phyloP scores from a whole-genome alignment of 1,284 basidiomycete genomes.

The Trichosporon faecale region DNA sequence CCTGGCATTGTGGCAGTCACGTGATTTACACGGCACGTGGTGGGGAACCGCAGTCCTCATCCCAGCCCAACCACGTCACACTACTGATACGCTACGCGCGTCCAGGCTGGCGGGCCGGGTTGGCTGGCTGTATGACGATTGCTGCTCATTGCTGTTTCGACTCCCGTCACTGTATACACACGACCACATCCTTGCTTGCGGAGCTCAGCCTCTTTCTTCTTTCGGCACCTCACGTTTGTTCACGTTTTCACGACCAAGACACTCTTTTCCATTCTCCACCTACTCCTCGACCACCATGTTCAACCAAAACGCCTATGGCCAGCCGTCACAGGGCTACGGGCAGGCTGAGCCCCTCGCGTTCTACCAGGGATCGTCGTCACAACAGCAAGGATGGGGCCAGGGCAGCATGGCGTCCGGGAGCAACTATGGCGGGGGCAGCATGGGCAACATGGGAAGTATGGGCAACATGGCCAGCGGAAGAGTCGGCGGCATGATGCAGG shows the following conservation, averaged over 20 bases:
- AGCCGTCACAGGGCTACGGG: slow-evolving; percentile 13
- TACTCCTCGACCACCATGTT: slow-evolving; percentile 23
- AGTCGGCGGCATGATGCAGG: slow-evolving; percentile 65
- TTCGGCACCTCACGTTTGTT: neutral
- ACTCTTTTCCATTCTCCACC: neutral
- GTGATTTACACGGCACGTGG: neutral
- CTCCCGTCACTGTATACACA: neutral
- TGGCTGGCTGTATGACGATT: slow-evolving; percentile 7
- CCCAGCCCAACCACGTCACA: neutral
- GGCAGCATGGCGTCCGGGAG: slow-evolving; percentile 2
- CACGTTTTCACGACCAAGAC: neutral
- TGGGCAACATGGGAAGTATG: slow-evolving; percentile 21
- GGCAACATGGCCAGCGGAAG: slow-evolving; percentile 40
- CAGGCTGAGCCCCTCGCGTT: slow-evolving; percentile 45
- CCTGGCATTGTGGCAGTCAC: slow-evolving; percentile 5
- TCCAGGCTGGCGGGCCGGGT: neutral
- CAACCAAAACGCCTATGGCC: slow-evolving; percentile 32
- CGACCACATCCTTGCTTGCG: neutral
- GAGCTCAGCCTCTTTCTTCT: neutral
- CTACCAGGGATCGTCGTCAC: slow-evolving; percentile 33
- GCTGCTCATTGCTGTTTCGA: neutral
- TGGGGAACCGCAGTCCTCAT: neutral
- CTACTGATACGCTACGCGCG: neutral
- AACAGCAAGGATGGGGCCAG: slow-evolving; percentile 15
- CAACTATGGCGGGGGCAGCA: slow-evolving; percentile 12